phyloP scores from a whole-genome alignment of 1,284 basidiomycete genomes.

The Papiliotrema flavescens region DNA sequence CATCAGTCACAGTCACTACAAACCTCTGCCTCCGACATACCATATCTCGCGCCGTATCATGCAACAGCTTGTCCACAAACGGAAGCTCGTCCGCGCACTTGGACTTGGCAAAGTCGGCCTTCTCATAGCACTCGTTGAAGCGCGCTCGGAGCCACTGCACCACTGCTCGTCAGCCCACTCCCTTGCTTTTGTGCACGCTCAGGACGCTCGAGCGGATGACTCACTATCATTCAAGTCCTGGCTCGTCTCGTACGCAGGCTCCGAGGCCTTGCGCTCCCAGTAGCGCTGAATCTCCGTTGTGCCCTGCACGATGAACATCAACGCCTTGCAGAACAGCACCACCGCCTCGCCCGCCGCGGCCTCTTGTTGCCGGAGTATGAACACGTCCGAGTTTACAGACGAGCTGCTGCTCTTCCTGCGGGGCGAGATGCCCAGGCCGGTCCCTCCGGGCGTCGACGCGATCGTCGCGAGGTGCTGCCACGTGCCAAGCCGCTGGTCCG shows the following conservation, averaged over 20 bases:
- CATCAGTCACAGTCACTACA: constrained; percentile 50
- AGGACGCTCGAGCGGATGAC: constrained; percentile 13
- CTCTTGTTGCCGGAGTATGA: constrained; percentile 66
- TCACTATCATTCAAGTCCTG: constrained; percentile 55
- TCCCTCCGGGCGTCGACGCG: constrained; percentile 42
- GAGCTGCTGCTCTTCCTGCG: constrained; percentile 7
- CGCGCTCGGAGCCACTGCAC: constrained; percentile 57
- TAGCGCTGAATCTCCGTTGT: constrained; percentile 59
- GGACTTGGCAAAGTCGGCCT: constrained; percentile 55
- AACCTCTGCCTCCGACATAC: constrained; percentile 14
- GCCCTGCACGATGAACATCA: constrained; percentile 88
- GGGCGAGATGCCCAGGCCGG: constrained; percentile 25
- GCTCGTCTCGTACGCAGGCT: constrained; percentile 41
- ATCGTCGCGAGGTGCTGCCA: constrained; percentile 48
- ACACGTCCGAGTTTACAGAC: constrained; percentile 46
- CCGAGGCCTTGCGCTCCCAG: constrained; percentile 46
- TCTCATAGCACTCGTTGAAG: constrained; percentile 59
- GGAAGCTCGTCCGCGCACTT: constrained; percentile 52
- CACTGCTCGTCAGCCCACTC: constrained; percentile 31
- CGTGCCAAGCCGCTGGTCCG: constrained; percentile 83
- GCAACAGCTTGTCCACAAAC: constrained; percentile 55
- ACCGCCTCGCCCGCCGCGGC: constrained; percentile 72
- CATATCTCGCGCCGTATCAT: constrained; percentile 56
- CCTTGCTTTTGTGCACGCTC: background rate
- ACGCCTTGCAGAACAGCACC: constrained; percentile 86